A percentile compares a stretch with the other conserved stretches of the same genome.
phyloP scores from a whole-genome alignment of 2,329 filamentous ascomycete species.

The Lasiodiplodia hormozganensis region DNA sequence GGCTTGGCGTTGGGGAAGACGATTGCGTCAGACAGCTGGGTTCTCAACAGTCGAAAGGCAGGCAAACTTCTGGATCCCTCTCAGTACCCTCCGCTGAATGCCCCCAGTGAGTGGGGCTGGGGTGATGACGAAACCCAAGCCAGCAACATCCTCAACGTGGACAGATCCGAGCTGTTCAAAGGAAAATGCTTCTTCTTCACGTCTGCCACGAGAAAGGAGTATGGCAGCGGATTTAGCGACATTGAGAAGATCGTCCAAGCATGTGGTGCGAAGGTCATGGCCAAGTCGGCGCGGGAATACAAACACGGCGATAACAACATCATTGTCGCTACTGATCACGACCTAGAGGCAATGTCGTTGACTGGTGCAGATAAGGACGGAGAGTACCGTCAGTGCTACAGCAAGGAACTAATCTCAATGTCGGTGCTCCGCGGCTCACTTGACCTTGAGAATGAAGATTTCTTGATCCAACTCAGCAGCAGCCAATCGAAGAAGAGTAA shows the following conservation, averaged over 20 bases:
- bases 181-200: constrained; percentile 60
- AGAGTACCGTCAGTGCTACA: constrained; percentile 40
- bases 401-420: constrained; percentile 52
- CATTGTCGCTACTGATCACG: constrained; percentile 47
- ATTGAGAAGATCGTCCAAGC: constrained; percentile 47
- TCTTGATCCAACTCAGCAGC: constrained; percentile 36
- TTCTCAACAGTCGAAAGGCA: constrained; percentile 47
- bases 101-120: constrained; percentile 48
- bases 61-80: constrained; percentile 45
- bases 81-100: constrained; percentile 43
- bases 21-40: constrained; percentile 57
- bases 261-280: constrained; percentile 47
- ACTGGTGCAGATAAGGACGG: constrained; percentile 39
- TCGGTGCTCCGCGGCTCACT: constrained; percentile 53
- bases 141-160: constrained; percentile 40
- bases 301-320: constrained; percentile 37
- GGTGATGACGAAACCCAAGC: constrained; percentile 36
- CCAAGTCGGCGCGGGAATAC: constrained; percentile 36
- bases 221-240: constrained; percentile 44
- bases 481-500: constrained; percentile 9
- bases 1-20: constrained; percentile 51
- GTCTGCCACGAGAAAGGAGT: constrained; percentile 43
- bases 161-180: constrained; percentile 55
- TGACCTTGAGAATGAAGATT: constrained; percentile 49
- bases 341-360: constrained; percentile 45